Percentiles rank a stretch among this genome's conserved stretches.
phyloP scores from a whole-genome alignment of 257 asterid species.

The Cynanchum wilfordii region DNA sequence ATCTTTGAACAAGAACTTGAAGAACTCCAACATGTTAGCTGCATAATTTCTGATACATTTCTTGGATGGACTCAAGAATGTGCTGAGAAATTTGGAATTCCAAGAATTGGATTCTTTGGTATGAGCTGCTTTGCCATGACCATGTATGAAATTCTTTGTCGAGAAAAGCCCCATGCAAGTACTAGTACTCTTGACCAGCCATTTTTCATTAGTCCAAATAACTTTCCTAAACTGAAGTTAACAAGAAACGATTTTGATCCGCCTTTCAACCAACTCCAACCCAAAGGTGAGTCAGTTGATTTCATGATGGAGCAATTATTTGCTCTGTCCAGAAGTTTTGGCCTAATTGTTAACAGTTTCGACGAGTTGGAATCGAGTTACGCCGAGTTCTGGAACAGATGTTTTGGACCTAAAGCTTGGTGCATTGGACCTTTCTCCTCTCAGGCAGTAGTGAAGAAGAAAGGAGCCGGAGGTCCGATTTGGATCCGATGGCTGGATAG shows the following conservation, averaged over 20 bases:
- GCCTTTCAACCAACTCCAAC: constrained; percentile 44
- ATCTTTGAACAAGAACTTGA: constrained; percentile 41
- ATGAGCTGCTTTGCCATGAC: constrained; percentile 44
- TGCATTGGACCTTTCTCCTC: constrained; percentile 61
- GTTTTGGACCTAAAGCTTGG: constrained; percentile 44
- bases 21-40: constrained; percentile 32
- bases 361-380: constrained; percentile 44
- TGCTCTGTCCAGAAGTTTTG: constrained; percentile 40
- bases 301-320: constrained; percentile 36
- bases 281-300: constrained; percentile 46
- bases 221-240: constrained; percentile 34
- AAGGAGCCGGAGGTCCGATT: constrained; percentile 6
- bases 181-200: constrained; percentile 30
- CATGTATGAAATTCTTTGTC: constrained; percentile 31
- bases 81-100: constrained; percentile 40
- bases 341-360: constrained; percentile 46
- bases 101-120: constrained; percentile 49
- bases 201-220: constrained; percentile 27
- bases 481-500: constrained; percentile 43
- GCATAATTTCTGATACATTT: constrained; percentile 56
- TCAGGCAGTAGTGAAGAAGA: not conserved
- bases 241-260: constrained; percentile 55
- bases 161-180: constrained; percentile 39
- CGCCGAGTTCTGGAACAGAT: constrained; percentile 42
- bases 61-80: constrained; percentile 58